Evolutionary conservation across 495 filamentous ascomycete species (phyloP).

Genomic region (Xylaria sp.): DNA sequence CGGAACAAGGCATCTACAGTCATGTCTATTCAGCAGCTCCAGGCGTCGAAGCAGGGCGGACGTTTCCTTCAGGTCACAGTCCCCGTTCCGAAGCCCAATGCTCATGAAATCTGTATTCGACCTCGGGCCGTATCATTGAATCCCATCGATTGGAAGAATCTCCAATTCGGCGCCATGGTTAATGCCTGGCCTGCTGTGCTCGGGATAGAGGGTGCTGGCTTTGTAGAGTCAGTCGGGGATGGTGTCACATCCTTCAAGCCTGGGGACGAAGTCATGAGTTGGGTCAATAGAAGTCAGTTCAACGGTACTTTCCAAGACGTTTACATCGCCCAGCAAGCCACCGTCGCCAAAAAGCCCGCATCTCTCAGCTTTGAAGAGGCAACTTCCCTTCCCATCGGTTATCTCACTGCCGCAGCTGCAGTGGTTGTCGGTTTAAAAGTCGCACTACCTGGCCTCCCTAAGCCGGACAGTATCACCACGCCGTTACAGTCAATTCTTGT

Average conservation of each 20-base stretch:
- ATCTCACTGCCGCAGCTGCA: not conserved
- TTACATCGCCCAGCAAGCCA: not conserved
- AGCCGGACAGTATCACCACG: not conserved
- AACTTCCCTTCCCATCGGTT: not conserved
- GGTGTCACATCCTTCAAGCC: slow-evolving; percentile 3
- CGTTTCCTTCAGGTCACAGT: slow-evolving; percentile 26
- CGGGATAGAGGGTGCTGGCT: slow-evolving; percentile 48
- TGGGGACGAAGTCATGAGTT: not conserved
- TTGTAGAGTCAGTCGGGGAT: slow-evolving; percentile 44
- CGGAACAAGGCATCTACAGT: not conserved
- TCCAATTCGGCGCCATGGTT: slow-evolving; percentile 42
- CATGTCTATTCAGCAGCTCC: slow-evolving; percentile 31
- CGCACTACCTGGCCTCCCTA: not conserved
- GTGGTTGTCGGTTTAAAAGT: not conserved
- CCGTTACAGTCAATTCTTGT: not conserved
- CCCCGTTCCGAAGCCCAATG: slow-evolving; percentile 37
- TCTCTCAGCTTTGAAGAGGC: slow-evolving; percentile 6
- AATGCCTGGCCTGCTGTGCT: slow-evolving; percentile 46
- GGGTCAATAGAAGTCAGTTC: not conserved
- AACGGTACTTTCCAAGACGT: not conserved
- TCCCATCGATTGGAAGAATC: slow-evolving; percentile 48
- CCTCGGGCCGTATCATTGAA: slow-evolving; percentile 47
- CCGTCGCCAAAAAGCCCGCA: not conserved
- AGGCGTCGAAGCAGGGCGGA: slow-evolving; percentile 24
- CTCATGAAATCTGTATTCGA: slow-evolving; percentile 47